These are phyloP conservation scores for Terfezia boudieri DNA, from an alignment of 495 filamentous ascomycete genomes.

Conservation along the genomic window DNA sequence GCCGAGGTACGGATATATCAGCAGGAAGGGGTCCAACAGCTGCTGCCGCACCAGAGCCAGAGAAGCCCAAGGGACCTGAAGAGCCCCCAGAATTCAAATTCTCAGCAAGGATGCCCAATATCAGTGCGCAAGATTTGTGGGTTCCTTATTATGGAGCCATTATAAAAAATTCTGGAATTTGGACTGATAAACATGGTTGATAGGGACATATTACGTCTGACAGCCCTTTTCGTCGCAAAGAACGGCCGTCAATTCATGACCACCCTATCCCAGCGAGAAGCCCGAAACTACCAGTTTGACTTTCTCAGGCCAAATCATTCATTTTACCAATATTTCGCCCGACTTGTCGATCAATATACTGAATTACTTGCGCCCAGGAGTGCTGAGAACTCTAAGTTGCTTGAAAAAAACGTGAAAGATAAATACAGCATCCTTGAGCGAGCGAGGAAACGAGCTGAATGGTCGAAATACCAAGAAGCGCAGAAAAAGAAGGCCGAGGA, in stretches of 20 bases:
- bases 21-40: conserved; percentile 35
- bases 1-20: conserved; percentile 55
- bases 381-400: conserved; percentile 43
- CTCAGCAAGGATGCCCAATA: conserved; percentile 91
- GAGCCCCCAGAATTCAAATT: conserved; percentile 84
- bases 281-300: conserved; percentile 87
- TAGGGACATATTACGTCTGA: conserved; percentile 61
- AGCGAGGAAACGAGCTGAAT: conserved; percentile 68
- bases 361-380: conserved; percentile 50
- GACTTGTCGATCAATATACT: conserved; percentile 86
- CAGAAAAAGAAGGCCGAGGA: conserved; percentile 82
- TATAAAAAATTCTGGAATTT: too few relatives aligned
- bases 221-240: conserved; percentile 74
- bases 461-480: conserved; percentile 58
- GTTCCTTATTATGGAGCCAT: not conserved
- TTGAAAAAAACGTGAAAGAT: conserved; percentile 56
- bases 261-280: conserved; percentile 61
- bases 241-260: conserved; percentile 84
- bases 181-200: not conserved
- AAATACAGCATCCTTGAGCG: conserved; percentile 59
- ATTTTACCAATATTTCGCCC: conserved; percentile 81
- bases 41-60: conserved; percentile 33
- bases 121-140: conserved; percentile 69
- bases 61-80: conserved; percentile 50
- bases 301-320: conserved; percentile 90